phyloP scores from a whole-genome alignment of 1,284 basidiomycete genomes.

The Ceratobasidium papillatum region DNA sequence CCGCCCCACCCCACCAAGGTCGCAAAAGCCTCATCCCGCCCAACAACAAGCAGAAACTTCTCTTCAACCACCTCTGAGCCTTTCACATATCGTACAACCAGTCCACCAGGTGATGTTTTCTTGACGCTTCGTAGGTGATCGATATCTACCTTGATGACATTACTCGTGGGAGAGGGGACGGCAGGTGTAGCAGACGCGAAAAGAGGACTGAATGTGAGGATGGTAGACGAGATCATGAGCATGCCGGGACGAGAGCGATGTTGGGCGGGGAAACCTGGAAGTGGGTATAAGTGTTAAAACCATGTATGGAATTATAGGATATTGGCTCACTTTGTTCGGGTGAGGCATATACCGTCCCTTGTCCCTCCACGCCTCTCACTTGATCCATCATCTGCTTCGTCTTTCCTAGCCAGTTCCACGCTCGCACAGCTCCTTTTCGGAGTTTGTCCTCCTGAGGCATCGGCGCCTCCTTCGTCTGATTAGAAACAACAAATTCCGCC shows the following conservation, averaged over 20 bases:
- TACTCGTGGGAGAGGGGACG: slow-evolving; percentile 58
- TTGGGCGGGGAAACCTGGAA: slow-evolving; percentile 68
- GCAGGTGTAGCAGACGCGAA: slow-evolving; percentile 50
- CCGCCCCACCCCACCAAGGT: slow-evolving; percentile 64
- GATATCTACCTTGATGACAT: slow-evolving; percentile 58
- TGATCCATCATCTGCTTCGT: slow-evolving; percentile 12
- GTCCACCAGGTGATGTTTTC: slow-evolving; percentile 53
- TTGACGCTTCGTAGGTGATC: slow-evolving; percentile 63
- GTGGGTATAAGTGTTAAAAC: neutral
- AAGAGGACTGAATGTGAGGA: slow-evolving; percentile 59
- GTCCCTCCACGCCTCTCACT: slow-evolving; percentile 11
- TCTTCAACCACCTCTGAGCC: slow-evolving; percentile 52
- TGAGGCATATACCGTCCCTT: neutral
- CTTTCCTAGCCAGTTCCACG: slow-evolving; percentile 32
- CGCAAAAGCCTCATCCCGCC: slow-evolving; percentile 71
- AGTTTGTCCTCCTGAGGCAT: slow-evolving; percentile 1
- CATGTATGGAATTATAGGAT: neutral
- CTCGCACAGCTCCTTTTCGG: slow-evolving; percentile 23
- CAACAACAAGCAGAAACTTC: slow-evolving; percentile 66
- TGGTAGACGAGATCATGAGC: slow-evolving; percentile 63
- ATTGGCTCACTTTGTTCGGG: slow-evolving; percentile 15
- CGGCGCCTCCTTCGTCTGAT: neutral
- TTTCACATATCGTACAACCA: slow-evolving; percentile 11
- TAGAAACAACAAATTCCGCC: slow-evolving; percentile 5
- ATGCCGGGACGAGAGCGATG: slow-evolving; percentile 63